Base-by-base conservation (phyloP, 306 rosid species). In the Luffa acutangula region DNA sequence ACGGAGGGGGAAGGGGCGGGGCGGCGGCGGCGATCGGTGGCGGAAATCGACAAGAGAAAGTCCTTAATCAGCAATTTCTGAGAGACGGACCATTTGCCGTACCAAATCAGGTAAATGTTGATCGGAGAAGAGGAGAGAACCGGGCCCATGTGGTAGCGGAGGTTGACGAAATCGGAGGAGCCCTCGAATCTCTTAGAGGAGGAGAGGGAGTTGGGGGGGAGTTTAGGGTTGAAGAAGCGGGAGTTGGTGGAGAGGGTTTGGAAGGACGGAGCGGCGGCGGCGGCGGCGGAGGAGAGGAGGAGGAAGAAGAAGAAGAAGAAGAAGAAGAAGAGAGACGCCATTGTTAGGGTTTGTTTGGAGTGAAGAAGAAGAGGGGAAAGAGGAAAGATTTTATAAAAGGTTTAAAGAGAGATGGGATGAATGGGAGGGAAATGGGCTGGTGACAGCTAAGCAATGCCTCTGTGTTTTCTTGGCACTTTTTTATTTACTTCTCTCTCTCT, bases 131-230 rank as follows among this genome's bases (percentile, higher is more conserved):
- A 88, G 13, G 97, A 91, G 1, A 94, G 88, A 0, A 94, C 97
- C 0, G 98, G 98, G 12, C 98, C 98, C 98, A 94, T 94, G 83
- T 94, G 98, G 90, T 94, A 94, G 0, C 87, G 91, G 52, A 94
- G 97, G 8, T 84, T 74, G 0, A 94, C 93, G 1, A 94, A 81
- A 63, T 94, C 89, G 4, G 98, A 92, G 9, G 97, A 91, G 4
- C 98, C 98, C 76, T 94, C 97, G 78, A 81, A 91, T 12, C 85
- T 86, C 82, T 92, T 94, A 0, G 96, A 91, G 17, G 98, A 83
- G 93, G 97, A 84, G 17, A 92, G 59, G 88, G 87, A 65, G 76
- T 84, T 0, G 89, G 98, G 89, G 5, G 98, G 95, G 49, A 92
- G 87, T 62, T 85, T 86, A 0, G 98, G 98, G 89, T 94, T 94